These are phyloP conservation scores for Posidonia australis DNA, from an alignment of 106 monocot species.

Conservation along the genomic window DNA sequence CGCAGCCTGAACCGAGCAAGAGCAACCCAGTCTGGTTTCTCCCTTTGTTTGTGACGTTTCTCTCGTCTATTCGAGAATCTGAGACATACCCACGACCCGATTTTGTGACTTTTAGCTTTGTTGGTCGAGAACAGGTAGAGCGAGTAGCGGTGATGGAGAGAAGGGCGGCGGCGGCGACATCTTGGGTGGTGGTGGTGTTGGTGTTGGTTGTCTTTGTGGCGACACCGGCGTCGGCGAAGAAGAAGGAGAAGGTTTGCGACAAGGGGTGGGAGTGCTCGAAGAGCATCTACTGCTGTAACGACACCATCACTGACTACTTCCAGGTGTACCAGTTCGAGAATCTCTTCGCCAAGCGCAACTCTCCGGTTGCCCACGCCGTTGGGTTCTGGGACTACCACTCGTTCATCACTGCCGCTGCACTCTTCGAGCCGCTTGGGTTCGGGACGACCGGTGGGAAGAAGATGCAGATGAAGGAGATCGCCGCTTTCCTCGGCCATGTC, in stretches of 20 bases:
- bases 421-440: constrained; percentile 80
- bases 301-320: constrained; percentile 79
- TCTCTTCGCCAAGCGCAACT: constrained; percentile 84
- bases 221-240: neutral
- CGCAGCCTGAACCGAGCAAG: too few species aligned
- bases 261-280: constrained; percentile 92
- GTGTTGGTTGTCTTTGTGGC: neutral
- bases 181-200: neutral
- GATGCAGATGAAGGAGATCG: constrained; percentile 80
- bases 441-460: constrained; percentile 83
- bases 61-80: neutral
- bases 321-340: constrained; percentile 93
- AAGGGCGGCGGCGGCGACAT: neutral
- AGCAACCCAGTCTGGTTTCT: too few species aligned
- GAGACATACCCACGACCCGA: neutral
- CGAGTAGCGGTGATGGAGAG: constrained; percentile 4
- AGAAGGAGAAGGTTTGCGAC: constrained; percentile 67
- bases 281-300: constrained; percentile 82
- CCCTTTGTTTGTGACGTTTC: too few species aligned
- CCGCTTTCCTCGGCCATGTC: constrained; percentile 92
- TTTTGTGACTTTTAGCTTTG: neutral
- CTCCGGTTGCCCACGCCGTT: constrained; percentile 72
- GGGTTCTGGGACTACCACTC: constrained; percentile 95
- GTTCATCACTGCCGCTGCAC: constrained; percentile 78
- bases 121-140: neutral